phyloP scores from a whole-genome alignment of 2,329 filamentous ascomycete genomes.

The Fusarium veterinarium region DNA sequence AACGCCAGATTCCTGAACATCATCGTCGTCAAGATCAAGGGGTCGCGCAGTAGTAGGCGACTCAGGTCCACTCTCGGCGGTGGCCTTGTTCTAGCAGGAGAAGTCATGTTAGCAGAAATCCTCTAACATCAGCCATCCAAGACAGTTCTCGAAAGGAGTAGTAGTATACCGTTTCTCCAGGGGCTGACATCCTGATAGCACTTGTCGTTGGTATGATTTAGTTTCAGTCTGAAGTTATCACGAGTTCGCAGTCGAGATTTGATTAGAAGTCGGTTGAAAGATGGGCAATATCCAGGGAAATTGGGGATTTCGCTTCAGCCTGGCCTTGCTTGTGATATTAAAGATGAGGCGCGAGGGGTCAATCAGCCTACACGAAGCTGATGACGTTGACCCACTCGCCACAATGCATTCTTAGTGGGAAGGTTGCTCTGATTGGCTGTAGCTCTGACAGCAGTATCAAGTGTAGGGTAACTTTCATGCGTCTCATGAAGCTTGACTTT shows the following conservation, averaged over 20 bases:
- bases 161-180: conserved; percentile 57
- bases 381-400: conserved; percentile 55
- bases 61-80: conserved; percentile 62
- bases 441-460: neutral
- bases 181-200: conserved; percentile 54
- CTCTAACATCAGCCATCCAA: conserved; percentile 21
- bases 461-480: conserved; percentile 31
- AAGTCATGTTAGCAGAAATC: conserved; percentile 37
- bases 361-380: conserved; percentile 47
- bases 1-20: conserved; percentile 70
- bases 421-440: conserved; percentile 20
- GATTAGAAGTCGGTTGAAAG: conserved; percentile 11
- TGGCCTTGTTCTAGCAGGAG: conserved; percentile 56
- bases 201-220: conserved; percentile 6
- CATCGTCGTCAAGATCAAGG: conserved; percentile 77
- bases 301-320: conserved; percentile 46
- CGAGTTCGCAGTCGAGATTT: conserved; percentile 13
- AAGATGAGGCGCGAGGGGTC: conserved; percentile 49
- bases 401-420: conserved; percentile 27
- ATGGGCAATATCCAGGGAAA: conserved; percentile 35
- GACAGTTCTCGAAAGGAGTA: conserved; percentile 17
- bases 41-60: conserved; percentile 74
- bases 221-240: neutral
- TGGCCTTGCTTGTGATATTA: conserved; percentile 45
- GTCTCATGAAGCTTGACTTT: neutral